phyloP scores from a whole-genome alignment of 108 stramenopile species.

The Cyclostephanos invisitatus region DNA sequence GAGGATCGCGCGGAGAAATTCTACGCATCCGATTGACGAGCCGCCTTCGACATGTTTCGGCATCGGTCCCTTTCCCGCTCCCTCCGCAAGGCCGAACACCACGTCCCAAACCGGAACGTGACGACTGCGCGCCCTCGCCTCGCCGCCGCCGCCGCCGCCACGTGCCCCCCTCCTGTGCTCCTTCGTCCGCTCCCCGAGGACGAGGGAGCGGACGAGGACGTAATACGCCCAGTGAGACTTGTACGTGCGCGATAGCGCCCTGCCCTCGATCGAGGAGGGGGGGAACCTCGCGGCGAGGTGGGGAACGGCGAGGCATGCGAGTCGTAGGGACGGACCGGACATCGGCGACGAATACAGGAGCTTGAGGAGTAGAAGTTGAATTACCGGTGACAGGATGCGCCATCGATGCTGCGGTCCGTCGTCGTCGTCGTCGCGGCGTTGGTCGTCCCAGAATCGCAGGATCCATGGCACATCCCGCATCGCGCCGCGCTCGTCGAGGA shows the following conservation, averaged over 20 bases:
- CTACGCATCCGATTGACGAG: background rate
- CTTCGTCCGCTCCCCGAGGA: conserved; percentile 55
- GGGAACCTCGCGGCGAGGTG: conserved; percentile 34
- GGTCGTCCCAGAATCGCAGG: conserved; percentile 46
- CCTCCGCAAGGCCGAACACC: conserved; percentile 1
- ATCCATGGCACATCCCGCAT: conserved; percentile 25
- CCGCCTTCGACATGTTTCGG: background rate
- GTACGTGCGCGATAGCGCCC: conserved; percentile 33
- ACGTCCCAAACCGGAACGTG: conserved; percentile 59
- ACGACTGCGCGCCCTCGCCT: background rate
- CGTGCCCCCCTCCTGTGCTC: conserved; percentile 24
- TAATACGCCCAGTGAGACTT: conserved; percentile 63
- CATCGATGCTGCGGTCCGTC: background rate
- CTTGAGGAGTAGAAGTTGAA: conserved; percentile 51
- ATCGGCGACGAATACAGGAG: conserved; percentile 54
- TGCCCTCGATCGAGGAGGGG: conserved; percentile 31
- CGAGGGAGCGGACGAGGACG: conserved; percentile 51
- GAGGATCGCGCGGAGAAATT: background rate
- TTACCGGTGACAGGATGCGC: conserved; percentile 36
- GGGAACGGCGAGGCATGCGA: conserved; percentile 42
- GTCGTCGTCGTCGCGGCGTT: background rate
- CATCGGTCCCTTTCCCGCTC: background rate
- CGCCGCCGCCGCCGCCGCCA: background rate
- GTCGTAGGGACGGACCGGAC: conserved; percentile 28
- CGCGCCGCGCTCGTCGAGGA: conserved; percentile 8